Evolutionary conservation across 768 basidiomycete species (phyloP), one percentile per base, ranked within the genome.

Genomic region (Lactarius hengduanensis): DNA sequence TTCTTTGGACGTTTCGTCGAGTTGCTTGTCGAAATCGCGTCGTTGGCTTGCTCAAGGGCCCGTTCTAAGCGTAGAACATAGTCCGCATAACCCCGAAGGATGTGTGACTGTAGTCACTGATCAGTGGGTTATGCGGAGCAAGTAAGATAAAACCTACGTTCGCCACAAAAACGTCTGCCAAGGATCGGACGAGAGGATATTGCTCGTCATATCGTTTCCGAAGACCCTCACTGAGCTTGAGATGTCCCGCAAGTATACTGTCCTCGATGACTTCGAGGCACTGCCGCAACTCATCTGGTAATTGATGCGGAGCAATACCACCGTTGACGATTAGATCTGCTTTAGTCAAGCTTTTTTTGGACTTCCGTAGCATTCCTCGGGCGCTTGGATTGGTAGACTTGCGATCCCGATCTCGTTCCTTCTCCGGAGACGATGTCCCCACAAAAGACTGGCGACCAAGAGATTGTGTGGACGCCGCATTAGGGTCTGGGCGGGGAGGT

Each of bases 131-230:
- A 5, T 18, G 58, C 3, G 59, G 67, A 36, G 67, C 65, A 64
- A 40, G 67, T 26, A 26, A 53, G 26, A 16, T 57, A 30, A 68
- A 60, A 22, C 91, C 77, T 75, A 96, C 95, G 78, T 93, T 94
- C 11, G 89, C 85, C 28, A 95, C 91, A 77, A 98, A 98, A n/a
- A 98, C 93, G 72, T 98, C 96, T 62, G 96, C 95, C 45, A 98
- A 82, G 34, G 89, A 91, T 61, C 96, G 83, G 41, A 98, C 96
- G 41, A 98, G 83, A 16, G 96, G 96, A 74, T 91, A 98, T 71
- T 98, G 96, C 71, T 97, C 94, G 63, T 96, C 94, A 69, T 98
- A 98, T 50, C 95, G 83, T 77, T 92, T 95, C 74, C 85, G 86
- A 71, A 99, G 77, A 26, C 91, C 91, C 59, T 91, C 90, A 61